Conservation (phyloP, 225 moss, liverwort and hornwort genomes). For the Sphagnum tenellum region DNA sequence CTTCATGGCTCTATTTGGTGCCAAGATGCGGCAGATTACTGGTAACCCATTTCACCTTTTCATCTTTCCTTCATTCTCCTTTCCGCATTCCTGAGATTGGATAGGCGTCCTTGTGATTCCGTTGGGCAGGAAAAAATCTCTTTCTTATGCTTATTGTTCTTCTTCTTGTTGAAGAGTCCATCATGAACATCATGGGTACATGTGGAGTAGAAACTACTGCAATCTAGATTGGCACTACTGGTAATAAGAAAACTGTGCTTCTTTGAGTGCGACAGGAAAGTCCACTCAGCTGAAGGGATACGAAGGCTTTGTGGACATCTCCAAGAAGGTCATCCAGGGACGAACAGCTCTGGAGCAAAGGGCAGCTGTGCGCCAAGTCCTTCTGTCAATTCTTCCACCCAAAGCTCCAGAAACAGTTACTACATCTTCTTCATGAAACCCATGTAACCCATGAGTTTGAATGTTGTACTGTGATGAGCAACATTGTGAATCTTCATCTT, state of each 20-base stretch:
- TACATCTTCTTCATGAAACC: background rate
- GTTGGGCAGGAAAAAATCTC: too few species aligned
- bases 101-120: too few species aligned
- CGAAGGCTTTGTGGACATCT: conserved; percentile 90
- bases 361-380: conserved; percentile 76
- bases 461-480: too few species aligned
- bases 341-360: conserved; percentile 81
- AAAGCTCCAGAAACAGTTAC: conserved; percentile 79
- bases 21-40: conserved; percentile 72
- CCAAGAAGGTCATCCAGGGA: conserved; percentile 88
- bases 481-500: background rate
- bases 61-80: too few species aligned
- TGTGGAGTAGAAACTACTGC: too few species aligned
- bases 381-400: conserved; percentile 83
- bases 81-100: too few species aligned
- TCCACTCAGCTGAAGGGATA: conserved; percentile 63
- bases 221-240: too few species aligned
- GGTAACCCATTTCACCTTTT: conserved; percentile 18
- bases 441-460: background rate
- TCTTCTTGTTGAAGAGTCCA: too few species aligned
- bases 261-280: conserved; percentile 23
- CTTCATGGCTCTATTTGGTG: conserved; percentile 75
- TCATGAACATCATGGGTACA: too few species aligned
- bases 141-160: too few species aligned
- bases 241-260: too few species aligned